These are phyloP conservation scores for Malassezia slooffiae DNA, from an alignment of 1,284 basidiomycete genomes.

Conservation along the genomic window DNA sequence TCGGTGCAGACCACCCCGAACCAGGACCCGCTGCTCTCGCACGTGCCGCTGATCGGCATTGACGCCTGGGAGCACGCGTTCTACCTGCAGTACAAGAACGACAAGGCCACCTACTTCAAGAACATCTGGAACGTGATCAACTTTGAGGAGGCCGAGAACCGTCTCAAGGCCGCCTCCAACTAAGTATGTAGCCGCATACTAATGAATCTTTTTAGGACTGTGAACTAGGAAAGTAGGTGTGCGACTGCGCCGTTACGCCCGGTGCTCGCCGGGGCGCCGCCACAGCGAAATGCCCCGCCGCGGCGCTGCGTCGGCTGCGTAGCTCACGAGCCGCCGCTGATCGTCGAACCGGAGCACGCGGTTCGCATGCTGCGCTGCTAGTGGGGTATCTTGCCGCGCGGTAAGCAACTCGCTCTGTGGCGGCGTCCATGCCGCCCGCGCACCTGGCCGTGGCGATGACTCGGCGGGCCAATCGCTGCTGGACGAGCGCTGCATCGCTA, in stretches of 20 bases:
- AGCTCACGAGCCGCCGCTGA: constrained; percentile 6
- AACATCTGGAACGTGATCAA: constrained; percentile 46
- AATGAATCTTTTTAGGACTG: not conserved
- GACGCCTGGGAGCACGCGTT: constrained; percentile 46
- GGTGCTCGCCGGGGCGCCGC: not conserved
- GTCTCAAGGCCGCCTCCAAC: constrained; percentile 34
- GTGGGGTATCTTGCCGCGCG: too few species aligned
- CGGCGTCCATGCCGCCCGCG: too few species aligned
- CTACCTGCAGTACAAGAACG: constrained; percentile 46
- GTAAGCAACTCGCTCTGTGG: too few species aligned
- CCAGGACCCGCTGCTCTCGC: constrained; percentile 44
- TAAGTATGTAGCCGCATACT: not conserved
- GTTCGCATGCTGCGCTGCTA: not conserved
- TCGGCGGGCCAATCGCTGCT: too few species aligned
- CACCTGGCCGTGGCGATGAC: too few species aligned
- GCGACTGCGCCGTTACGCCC: not conserved
- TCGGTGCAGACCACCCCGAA: constrained; percentile 43
- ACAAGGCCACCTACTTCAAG: constrained; percentile 45
- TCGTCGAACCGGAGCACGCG: constrained; percentile 5
- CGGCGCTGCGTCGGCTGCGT: not conserved
- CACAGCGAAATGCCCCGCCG: not conserved
- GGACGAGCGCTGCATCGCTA: too few species aligned
- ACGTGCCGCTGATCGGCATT: constrained; percentile 41
- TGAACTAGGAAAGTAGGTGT: not conserved
- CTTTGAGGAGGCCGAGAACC: constrained; percentile 44